A percentile compares a stretch with the other conserved stretches of the same genome.
These are phyloP conservation scores for Aspergillus terreus DNA, from an alignment of 2,329 filamentous ascomycete genomes.

Conservation along the genomic window DNA sequence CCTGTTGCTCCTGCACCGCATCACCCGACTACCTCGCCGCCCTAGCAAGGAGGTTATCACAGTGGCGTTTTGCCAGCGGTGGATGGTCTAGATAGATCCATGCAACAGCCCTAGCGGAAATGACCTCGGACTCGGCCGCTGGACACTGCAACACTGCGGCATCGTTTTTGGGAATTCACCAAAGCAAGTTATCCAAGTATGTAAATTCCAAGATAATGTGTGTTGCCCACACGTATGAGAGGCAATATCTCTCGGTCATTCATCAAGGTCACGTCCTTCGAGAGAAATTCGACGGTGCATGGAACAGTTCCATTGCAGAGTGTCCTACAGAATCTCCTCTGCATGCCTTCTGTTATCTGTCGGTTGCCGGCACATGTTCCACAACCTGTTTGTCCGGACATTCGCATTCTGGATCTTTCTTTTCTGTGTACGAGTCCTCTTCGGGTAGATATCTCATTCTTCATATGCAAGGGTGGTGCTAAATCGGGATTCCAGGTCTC, in stretches of 20 bases:
- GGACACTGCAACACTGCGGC: not conserved
- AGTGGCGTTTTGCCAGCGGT: not conserved
- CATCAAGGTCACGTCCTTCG: not conserved
- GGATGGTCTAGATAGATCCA: constrained; percentile 1
- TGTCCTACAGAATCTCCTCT: not conserved
- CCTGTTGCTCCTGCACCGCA: not conserved
- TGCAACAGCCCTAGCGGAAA: not conserved
- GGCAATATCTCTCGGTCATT: not conserved
- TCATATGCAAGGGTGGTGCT: not conserved
- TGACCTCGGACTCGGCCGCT: not conserved
- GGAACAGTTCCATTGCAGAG: not conserved
- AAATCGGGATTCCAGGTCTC: too few species aligned
- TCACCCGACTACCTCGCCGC: not conserved
- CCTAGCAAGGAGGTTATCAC: not conserved
- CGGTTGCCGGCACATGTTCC: not conserved
- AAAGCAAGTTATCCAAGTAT: not conserved
- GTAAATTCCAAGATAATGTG: not conserved
- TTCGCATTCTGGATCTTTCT: not conserved
- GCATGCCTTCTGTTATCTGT: not conserved
- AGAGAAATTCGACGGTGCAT: not conserved
- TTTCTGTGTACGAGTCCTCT: not conserved
- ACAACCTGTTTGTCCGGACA: not conserved
- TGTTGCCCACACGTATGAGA: too few species aligned
- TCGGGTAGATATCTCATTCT: not conserved
- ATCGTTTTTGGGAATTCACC: not conserved